Percentiles rank a stretch among this genome's conserved stretches.
phyloP scores from a whole-genome alignment of 257 asterid species.

The Solanum chmielewskii region DNA sequence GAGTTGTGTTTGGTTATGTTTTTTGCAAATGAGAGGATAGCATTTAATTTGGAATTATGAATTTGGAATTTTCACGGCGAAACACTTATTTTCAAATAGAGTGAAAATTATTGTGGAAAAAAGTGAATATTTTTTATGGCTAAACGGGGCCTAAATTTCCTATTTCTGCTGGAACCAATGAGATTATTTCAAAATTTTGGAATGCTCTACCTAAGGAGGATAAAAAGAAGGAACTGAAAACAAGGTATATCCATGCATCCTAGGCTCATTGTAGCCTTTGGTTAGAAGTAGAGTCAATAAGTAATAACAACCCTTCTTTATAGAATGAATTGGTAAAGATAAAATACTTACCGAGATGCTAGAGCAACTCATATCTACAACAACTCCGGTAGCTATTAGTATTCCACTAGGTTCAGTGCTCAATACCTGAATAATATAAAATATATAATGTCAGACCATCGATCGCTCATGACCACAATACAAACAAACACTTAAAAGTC shows the following conservation, averaged over 20 bases:
- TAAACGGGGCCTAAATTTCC: not conserved
- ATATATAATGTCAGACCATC: not conserved
- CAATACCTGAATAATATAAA: conserved; percentile 45
- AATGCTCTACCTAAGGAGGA: not conserved
- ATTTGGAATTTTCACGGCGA: not conserved
- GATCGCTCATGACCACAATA: not conserved
- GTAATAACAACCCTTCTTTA: not conserved
- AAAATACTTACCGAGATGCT: conserved; percentile 59
- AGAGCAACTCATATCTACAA: conserved; percentile 51
- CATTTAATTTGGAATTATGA: not conserved
- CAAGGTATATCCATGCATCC: not conserved
- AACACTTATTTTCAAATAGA: not conserved
- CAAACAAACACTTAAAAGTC: not conserved
- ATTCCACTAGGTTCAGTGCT: conserved; percentile 64
- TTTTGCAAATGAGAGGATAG: not conserved
- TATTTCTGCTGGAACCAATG: not conserved
- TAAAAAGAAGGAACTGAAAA: not conserved
- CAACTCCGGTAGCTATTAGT: conserved; percentile 69
- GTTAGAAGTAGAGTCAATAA: not conserved
- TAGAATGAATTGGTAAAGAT: not conserved
- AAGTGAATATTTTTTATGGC: not conserved
- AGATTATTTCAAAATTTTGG: not conserved
- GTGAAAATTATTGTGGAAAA: not conserved
- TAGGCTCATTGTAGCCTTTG: not conserved
- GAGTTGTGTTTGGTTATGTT: not conserved